A percentile compares a stretch with the other conserved stretches of the same genome.
phyloP scores from a whole-genome alignment of 225 moss, liverwort and hornwort genomes.

The Polytrichum commune region DNA sequence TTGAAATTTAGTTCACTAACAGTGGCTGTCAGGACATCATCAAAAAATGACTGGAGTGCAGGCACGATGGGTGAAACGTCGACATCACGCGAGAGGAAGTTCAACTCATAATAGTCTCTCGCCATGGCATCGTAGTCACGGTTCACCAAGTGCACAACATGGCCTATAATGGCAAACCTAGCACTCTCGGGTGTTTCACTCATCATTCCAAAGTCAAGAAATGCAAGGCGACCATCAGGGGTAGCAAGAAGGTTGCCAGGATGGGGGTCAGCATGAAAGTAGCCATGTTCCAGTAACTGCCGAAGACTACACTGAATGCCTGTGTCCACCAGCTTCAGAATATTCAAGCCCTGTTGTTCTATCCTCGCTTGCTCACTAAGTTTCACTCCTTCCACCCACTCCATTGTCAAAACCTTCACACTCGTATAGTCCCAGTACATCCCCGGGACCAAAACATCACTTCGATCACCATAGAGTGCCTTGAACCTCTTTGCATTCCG shows the following conservation, averaged over 20 bases:
- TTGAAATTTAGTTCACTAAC: conserved; percentile 97
- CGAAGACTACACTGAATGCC: conserved; percentile 96
- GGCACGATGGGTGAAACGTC: conserved; percentile 94
- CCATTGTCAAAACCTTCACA: conserved; percentile 91
- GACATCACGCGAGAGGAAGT: conserved; percentile 75
- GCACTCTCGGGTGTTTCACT: conserved; percentile 91
- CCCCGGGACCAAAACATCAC: conserved; percentile 69
- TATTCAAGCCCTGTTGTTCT: conserved; percentile 80
- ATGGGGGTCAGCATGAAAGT: conserved; percentile 94
- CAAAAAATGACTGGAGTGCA: conserved; percentile 80
- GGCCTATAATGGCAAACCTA: conserved; percentile 89
- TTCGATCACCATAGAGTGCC: conserved; percentile 82
- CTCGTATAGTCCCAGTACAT: conserved; percentile 72
- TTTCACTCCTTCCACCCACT: conserved; percentile 89
- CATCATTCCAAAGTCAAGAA: conserved; percentile 99
- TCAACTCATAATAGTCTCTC: conserved; percentile 82
- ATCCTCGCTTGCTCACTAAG: conserved; percentile 81
- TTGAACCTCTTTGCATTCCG: conserved; percentile 82
- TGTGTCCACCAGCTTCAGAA: conserved; percentile 84
- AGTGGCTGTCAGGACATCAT: conserved; percentile 82
- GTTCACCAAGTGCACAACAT: conserved; percentile 94
- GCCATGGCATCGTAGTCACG: conserved; percentile 97
- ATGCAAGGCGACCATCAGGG: conserved; percentile 89
- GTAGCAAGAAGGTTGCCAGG: conserved; percentile 98
- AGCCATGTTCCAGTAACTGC: conserved; percentile 88